Percentiles rank a stretch among this genome's conserved stretches.
Conservation (phyloP, 202 grass and related monocot genomes). For the Cymbopogon flexuosus region DNA sequence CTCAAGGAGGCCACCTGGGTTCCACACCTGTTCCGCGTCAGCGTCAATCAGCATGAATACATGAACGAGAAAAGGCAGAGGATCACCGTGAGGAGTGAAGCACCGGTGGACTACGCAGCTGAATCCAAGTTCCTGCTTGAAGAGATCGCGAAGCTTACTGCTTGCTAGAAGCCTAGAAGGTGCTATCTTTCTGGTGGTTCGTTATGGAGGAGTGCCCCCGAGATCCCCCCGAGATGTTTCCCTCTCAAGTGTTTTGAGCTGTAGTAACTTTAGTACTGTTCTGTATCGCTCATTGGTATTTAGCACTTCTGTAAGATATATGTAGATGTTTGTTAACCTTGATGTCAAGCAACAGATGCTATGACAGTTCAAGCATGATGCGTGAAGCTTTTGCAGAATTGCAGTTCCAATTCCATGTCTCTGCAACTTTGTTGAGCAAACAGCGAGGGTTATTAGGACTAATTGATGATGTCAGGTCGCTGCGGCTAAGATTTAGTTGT, state of each 20-base stretch:
- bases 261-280: not conserved
- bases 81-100: conserved; percentile 66
- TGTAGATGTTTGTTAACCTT: conserved; percentile 1
- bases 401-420: not conserved
- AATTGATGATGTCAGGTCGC: not conserved
- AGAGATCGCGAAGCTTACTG: conserved; percentile 66
- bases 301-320: conserved; percentile 24
- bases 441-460: no score
- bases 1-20: conserved; percentile 85
- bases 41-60: conserved; percentile 60
- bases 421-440: not conserved
- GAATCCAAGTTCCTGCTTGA: conserved; percentile 78
- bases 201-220: not conserved
- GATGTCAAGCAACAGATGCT: not conserved
- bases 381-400: not conserved
- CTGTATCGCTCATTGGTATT: not conserved
- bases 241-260: not conserved
- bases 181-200: not conserved
- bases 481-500: not conserved
- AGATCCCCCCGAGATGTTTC: not conserved
- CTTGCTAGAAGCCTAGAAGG: conserved; percentile 35
- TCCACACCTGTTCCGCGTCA: conserved; percentile 74
- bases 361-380: not conserved
- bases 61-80: conserved; percentile 85
- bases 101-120: conserved; percentile 49